Conservation (phyloP, 108 stramenopile species). For the Nitzschia sp. region DNA sequence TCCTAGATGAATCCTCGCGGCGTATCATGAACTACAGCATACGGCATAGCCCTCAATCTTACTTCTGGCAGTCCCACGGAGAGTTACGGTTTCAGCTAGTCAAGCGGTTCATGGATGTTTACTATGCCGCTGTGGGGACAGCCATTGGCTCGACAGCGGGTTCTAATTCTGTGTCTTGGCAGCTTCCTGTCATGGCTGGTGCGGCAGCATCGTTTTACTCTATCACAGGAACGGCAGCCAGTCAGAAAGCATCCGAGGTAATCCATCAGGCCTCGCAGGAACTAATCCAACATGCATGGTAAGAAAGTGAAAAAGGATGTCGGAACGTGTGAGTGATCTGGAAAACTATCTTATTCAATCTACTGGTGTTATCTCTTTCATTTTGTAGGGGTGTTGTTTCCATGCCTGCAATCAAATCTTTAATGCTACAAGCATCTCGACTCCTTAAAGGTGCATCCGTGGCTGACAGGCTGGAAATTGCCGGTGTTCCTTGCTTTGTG, state of each 20-base stretch:
- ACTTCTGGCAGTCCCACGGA: slow-evolving; percentile 74
- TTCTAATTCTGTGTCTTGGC: slow-evolving; percentile 41
- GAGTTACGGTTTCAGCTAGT: slow-evolving; percentile 73
- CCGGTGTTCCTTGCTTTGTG: slow-evolving; percentile 76
- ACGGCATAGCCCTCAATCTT: slow-evolving; percentile 27
- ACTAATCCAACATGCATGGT: slow-evolving; percentile 73
- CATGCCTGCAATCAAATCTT: slow-evolving; percentile 62
- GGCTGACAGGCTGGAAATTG: slow-evolving; percentile 70
- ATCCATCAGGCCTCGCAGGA: slow-evolving; percentile 44
- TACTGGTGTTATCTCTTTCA: background rate
- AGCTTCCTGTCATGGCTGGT: slow-evolving; percentile 48
- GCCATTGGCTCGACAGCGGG: slow-evolving; percentile 60
- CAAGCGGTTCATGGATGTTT: slow-evolving; percentile 76
- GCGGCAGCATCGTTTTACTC: slow-evolving; percentile 80
- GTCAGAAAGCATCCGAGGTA: slow-evolving; percentile 46
- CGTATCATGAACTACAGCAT: slow-evolving; percentile 38
- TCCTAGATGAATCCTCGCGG: slow-evolving; percentile 38
- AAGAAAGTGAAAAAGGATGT: background rate
- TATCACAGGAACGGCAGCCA: slow-evolving; percentile 56
- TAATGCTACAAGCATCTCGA: slow-evolving; percentile 69
- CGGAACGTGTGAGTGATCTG: too few species aligned
- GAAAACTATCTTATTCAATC: background rate
- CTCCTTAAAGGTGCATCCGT: slow-evolving; percentile 77
- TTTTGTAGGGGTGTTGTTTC: slow-evolving; percentile 70
- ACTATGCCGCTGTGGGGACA: slow-evolving; percentile 78